phyloP scores from a whole-genome alignment of 2,329 filamentous ascomycete genomes.

The Aspergillus novoparasiticus region DNA sequence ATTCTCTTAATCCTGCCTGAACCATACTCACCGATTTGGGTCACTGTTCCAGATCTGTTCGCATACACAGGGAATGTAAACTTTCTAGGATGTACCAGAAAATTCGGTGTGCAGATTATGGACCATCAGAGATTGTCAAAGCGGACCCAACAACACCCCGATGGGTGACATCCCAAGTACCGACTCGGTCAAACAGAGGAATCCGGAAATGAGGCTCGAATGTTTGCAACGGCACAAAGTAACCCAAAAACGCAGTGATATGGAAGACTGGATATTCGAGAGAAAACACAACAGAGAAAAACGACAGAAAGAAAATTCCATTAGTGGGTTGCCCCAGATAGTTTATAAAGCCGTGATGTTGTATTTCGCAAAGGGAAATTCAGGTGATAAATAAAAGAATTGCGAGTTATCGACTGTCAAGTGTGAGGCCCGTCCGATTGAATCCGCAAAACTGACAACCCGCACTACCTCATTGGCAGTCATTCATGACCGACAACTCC shows the following conservation, averaged over 20 bases:
- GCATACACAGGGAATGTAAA: background rate
- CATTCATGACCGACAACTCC: conserved; percentile 18
- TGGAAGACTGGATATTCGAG: conserved; percentile 10
- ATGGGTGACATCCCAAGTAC: too few relatives aligned
- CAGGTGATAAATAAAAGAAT: conserved; percentile 13
- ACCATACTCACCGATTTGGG: background rate
- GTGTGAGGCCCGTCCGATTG: conserved; percentile 3
- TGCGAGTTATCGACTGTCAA: conserved; percentile 16
- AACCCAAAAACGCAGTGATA: conserved; percentile 1
- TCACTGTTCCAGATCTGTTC: background rate
- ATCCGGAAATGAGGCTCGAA: background rate
- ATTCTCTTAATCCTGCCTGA: background rate
- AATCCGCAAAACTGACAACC: conserved; percentile 9
- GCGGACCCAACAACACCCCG: background rate
- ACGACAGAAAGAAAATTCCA: conserved; percentile 23
- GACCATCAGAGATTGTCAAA: background rate
- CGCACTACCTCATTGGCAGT: conserved; percentile 5
- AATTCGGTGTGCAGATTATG: background rate
- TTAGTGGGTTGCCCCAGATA: conserved; percentile 41
- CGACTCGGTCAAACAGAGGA: background rate
- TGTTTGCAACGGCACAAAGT: background rate
- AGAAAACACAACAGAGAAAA: conserved; percentile 14
- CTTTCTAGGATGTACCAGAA: background rate
- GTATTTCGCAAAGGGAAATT: conserved; percentile 20
- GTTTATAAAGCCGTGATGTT: conserved; percentile 32